A percentile compares a stretch with the other conserved stretches of the same genome.
These are phyloP conservation scores for Kazachstania kunashirensis DNA, from an alignment of 805 yeast genomes.

Conservation along the genomic window DNA sequence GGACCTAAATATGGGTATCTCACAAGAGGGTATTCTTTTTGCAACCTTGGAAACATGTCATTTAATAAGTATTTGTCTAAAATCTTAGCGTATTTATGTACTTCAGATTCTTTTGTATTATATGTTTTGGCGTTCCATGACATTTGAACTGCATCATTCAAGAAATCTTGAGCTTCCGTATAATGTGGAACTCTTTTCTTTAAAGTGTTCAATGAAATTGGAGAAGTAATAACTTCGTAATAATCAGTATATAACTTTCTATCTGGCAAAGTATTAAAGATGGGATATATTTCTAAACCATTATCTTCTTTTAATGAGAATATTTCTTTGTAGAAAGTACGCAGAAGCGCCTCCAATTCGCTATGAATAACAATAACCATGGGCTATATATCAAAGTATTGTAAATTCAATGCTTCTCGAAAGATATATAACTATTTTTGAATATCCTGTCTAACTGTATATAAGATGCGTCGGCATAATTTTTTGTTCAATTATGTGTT, in stretches of 20 bases:
- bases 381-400: neutral
- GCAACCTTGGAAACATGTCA: conserved; percentile 29
- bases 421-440: no score
- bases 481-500: no score
- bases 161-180: conserved; percentile 55
- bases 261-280: conserved; percentile 45
- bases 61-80: conserved; percentile 33
- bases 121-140: conserved; percentile 84
- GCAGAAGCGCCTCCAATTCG: conserved; percentile 6
- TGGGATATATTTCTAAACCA: conserved; percentile 22
- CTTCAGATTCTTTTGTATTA: conserved; percentile 58
- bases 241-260: conserved; percentile 63
- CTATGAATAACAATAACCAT: conserved; percentile 4
- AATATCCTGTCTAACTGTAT: no score
- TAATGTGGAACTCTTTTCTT: conserved; percentile 53
- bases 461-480: no score
- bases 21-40: conserved; percentile 27
- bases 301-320: conserved; percentile 20
- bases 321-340: conserved; percentile 9
- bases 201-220: conserved; percentile 70
- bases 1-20: conserved; percentile 52
- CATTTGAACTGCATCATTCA: conserved; percentile 72
- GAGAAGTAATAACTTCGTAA: conserved; percentile 64
- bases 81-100: conserved; percentile 57
- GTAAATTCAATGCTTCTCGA: no score